Evolutionary conservation across 164 flowering plant genomes (phyloP).

Genomic region (Vitis rotundifolia): DNA sequence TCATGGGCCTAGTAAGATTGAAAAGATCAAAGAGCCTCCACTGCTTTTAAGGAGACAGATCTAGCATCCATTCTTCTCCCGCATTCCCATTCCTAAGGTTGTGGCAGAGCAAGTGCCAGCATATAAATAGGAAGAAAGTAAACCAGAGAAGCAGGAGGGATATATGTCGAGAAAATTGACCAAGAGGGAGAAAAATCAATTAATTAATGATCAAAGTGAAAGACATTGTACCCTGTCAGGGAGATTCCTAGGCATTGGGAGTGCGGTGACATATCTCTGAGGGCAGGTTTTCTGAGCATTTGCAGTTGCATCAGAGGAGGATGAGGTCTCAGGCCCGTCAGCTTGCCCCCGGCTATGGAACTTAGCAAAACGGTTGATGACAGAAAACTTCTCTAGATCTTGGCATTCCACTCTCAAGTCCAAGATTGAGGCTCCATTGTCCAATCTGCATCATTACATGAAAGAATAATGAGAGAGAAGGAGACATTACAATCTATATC

Average conservation of each 20-base stretch:
- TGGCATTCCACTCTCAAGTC: slow-evolving; percentile 45
- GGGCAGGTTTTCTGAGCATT: slow-evolving; percentile 35
- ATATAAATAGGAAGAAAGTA: slow-evolving; percentile 17
- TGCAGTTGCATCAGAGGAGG: slow-evolving; percentile 37
- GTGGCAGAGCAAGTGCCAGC: slow-evolving; percentile 17
- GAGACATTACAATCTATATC: background rate
- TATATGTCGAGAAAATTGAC: slow-evolving; percentile 20
- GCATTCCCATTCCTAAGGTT: slow-evolving; percentile 21
- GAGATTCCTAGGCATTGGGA: slow-evolving; percentile 65
- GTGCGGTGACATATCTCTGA: slow-evolving; percentile 76
- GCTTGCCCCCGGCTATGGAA: slow-evolving; percentile 43
- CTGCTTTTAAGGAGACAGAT: slow-evolving; percentile 21
- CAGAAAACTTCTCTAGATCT: slow-evolving; percentile 44
- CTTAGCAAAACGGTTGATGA: slow-evolving; percentile 54
- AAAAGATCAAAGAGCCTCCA: slow-evolving; percentile 23
- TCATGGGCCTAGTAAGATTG: slow-evolving; percentile 21
- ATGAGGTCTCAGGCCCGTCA: slow-evolving; percentile 33
- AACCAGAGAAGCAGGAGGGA: slow-evolving; percentile 21
- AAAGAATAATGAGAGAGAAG: background rate
- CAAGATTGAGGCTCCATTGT: slow-evolving; percentile 36
- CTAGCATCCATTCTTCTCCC: slow-evolving; percentile 19
- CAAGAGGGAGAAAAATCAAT: slow-evolving; percentile 33
- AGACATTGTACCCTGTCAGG: slow-evolving; percentile 81
- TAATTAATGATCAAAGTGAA: slow-evolving; percentile 63
- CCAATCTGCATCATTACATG: slow-evolving; percentile 33